phyloP scores from a whole-genome alignment of 2,329 filamentous ascomycete genomes.

The Penicillium sp. region DNA sequence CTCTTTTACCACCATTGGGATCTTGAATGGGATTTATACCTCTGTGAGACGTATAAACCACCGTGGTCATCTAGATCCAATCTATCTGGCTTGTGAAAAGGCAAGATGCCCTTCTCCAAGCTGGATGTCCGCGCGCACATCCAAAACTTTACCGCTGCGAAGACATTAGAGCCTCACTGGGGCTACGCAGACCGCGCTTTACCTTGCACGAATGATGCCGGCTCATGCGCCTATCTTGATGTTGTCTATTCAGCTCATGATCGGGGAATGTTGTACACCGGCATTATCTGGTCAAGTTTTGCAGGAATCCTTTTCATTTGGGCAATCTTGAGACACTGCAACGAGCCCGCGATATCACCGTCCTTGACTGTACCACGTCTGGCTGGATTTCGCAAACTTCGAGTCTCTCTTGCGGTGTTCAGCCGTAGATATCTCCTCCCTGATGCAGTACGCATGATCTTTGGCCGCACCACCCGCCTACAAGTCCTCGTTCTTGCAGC shows the following conservation, averaged over 20 bases:
- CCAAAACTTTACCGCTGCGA: slow-evolving; percentile 50
- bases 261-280: slow-evolving; percentile 58
- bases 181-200: slow-evolving; percentile 58
- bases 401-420: slow-evolving; percentile 33
- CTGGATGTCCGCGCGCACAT: slow-evolving; percentile 44
- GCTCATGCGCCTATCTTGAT: slow-evolving; percentile 63
- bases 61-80: not conserved
- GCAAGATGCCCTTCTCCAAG: slow-evolving; percentile 16
- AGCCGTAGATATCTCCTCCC: slow-evolving; percentile 62
- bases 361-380: not conserved
- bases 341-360: slow-evolving; percentile 13
- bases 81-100: not conserved
- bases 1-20: not conserved
- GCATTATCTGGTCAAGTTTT: slow-evolving; percentile 61
- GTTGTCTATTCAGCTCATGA: slow-evolving; percentile 59
- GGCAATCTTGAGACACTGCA: slow-evolving; percentile 33
- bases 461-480: slow-evolving; percentile 69
- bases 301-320: slow-evolving; percentile 53
- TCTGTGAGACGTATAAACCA: not conserved
- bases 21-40: not conserved
- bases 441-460: slow-evolving; percentile 60
- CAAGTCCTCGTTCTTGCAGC: slow-evolving; percentile 66
- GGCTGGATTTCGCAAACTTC: slow-evolving; percentile 17
- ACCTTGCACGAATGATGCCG: slow-evolving; percentile 62
- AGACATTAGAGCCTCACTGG: slow-evolving; percentile 56